Base-by-base conservation (phyloP, 352 stramenopile genomes). In the Globisporangium orthogonon region DNA sequence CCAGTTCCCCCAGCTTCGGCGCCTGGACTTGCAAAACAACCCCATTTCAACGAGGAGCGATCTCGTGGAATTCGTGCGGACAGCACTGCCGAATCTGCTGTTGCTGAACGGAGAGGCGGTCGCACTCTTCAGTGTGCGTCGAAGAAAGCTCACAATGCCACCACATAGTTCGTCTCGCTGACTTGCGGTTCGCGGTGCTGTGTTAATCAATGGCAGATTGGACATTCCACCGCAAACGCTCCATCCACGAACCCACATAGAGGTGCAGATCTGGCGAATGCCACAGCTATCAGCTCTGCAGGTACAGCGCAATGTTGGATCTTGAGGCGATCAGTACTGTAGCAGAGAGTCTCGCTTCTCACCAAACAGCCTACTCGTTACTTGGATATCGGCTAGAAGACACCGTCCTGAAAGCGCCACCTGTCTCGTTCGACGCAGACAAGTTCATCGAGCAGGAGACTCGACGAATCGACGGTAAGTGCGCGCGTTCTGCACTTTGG, bases 91-190 rank as follows among this genome's bases (percentile, higher is more conserved):
- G 0, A 53, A 67, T 13, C 58, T 91, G 7, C 59, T 86, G 11
- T 68, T 68, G 28, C 46, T 91, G 49, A 84, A 89, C 37, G 74
- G 74, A 0, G 69, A 91, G 56, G 66, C 76, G 1, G 47, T 87
- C 28, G 80, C 66, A 0, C 67, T 91, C 17, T 67, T 57, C 2
- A 53, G 63, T 45, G 61, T 71, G 30, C 29, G 58, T 13, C 28
- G 33, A n/a, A 0, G 15, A 14, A 30, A 31, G 5, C 18, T 4
- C 18, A 15, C 2, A 4, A n/a, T n/a, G n/a, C n/a, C n/a, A n/a
- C n/a, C n/a, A 9, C 13, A 30, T 44, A 15, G 5, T 52, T 17
- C 17, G 15, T 13, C 7, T 31, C 17, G 44, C 44, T 46, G 35
- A 46, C 33, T 35, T 10, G 17, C 7, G 2, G 11, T n/a, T n/a